Evolutionary conservation across 192 early-diverging fungal species (phyloP), one percentile per base, ranked within the genome.

Genomic region (Funneliformis geosporum): DNA sequence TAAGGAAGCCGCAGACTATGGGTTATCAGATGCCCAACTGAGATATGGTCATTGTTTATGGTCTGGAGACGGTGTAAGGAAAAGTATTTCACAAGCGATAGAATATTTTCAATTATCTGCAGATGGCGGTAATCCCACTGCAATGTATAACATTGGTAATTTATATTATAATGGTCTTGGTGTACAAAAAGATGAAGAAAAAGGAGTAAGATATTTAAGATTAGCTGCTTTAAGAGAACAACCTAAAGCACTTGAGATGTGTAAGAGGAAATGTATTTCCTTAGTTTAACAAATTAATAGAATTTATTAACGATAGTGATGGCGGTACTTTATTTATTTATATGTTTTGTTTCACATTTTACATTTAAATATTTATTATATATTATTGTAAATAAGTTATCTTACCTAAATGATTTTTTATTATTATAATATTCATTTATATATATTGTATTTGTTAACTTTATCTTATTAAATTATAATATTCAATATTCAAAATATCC

Each of bases 131-230:
- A 78, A 78, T 78, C 7, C 46, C 21, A 78, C 76, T 16, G 76
- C 76, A 3, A 78, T 78, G 76, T 78, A 67, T 21, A 78, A 78
- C 67, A 61, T 78, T 25, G 76, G 76, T 46, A 78, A 78, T 25
- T 7, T 78, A 47, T 78, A 78, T 78, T 78, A 78, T 66, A 12
- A 78, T 14, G 76, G 76, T 44, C 16, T 67, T n/a, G 62, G 62
- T 18, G 42, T 44, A 11, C 27, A 50, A 46, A 21, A 27, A 27
- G 76, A 78, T 78, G 14, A 39, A 11, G 16, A 11, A 33, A 60
- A 78, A 66, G 76, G 76, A 10, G 43, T 67, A 67, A 55, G 47
- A 67, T 78, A 67, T 66, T 78, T 78, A 50, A 78, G 43, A 64
- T 47, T 67, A 28, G 76, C 62, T 44, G 76, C 76, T n/a, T 67